Evolutionary conservation across 1,139 yeast genomes (phyloP).

Genomic region (Taphrina pruni): DNA sequence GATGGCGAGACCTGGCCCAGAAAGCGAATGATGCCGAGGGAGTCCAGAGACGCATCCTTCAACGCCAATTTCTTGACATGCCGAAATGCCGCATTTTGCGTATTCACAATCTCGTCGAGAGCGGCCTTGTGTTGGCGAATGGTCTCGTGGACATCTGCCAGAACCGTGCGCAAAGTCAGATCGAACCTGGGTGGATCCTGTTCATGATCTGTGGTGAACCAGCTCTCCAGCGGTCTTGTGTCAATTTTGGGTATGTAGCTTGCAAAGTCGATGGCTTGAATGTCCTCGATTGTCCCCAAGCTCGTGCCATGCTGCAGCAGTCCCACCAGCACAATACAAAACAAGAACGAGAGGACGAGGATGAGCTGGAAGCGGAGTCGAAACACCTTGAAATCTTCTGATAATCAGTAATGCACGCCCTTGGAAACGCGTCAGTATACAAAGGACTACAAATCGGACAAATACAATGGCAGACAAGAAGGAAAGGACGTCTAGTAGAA

Average conservation of each 20-base stretch:
- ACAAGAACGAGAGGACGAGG: slow-evolving; percentile 15
- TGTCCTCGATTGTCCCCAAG: not conserved
- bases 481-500: too few relatives aligned
- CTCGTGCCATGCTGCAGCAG: slow-evolving; percentile 16
- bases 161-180: not conserved
- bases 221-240: not conserved
- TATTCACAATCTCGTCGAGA: slow-evolving; percentile 63
- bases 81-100: slow-evolving; percentile 61
- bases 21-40: slow-evolving; percentile 63
- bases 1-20: slow-evolving; percentile 71
- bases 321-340: not conserved
- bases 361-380: not conserved
- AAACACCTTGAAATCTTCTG: slow-evolving; percentile 14
- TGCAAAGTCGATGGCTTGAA: slow-evolving; percentile 1
- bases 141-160: not conserved
- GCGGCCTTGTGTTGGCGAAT: slow-evolving; percentile 11
- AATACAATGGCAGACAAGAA: too few relatives aligned
- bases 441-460: too few relatives aligned
- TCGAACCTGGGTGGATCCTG: slow-evolving; percentile 4
- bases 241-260: slow-evolving; percentile 2
- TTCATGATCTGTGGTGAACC: slow-evolving; percentile 1
- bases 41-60: slow-evolving; percentile 8
- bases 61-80: slow-evolving; percentile 61
- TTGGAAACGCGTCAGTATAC: too few relatives aligned
- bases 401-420: fast-evolving